These are phyloP conservation scores for Discostella stelligeroides DNA, from an alignment of 108 stramenopile species.

Conservation along the genomic window DNA sequence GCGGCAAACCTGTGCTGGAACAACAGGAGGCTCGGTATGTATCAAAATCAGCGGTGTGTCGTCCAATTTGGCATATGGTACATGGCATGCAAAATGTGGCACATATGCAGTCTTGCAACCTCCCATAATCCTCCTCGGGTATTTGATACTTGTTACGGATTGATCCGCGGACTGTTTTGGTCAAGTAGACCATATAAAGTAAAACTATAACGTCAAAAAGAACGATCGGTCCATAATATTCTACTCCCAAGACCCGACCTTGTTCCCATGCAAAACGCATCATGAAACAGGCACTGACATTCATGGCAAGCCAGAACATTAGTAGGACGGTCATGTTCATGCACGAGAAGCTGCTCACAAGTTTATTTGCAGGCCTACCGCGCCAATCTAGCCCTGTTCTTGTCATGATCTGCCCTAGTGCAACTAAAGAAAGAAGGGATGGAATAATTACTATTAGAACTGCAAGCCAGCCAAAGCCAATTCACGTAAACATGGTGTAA, in stretches of 20 bases:
- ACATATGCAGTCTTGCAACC: slow-evolving; percentile 57
- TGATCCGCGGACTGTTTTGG: slow-evolving; percentile 56
- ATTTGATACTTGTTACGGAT: slow-evolving; percentile 72
- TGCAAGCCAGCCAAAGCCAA: too few relatives aligned
- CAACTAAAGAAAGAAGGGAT: slow-evolving; percentile 48
- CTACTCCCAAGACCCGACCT: slow-evolving; percentile 38
- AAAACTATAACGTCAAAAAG: slow-evolving; percentile 55
- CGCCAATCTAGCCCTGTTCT: slow-evolving; percentile 70
- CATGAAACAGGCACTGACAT: slow-evolving; percentile 43
- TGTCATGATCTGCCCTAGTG: slow-evolving; percentile 77
- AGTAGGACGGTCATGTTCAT: slow-evolving; percentile 61
- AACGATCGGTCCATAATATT: slow-evolving; percentile 51
- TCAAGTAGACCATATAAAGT: slow-evolving; percentile 27
- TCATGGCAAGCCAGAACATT: slow-evolving; percentile 66
- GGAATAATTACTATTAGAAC: too few relatives aligned
- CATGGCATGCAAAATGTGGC: slow-evolving; percentile 72
- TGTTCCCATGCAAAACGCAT: slow-evolving; percentile 51
- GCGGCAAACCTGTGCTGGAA: slow-evolving; percentile 50
- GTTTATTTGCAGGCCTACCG: slow-evolving; percentile 55
- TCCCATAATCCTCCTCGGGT: slow-evolving; percentile 46
- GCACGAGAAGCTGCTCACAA: slow-evolving; percentile 51
- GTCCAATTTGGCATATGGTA: slow-evolving; percentile 74
- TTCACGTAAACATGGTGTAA: neutral
- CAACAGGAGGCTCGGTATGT: slow-evolving; percentile 55
- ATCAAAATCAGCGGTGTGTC: slow-evolving; percentile 80